A percentile compares a stretch with the other conserved stretches of the same genome.
These are phyloP conservation scores for Ophiocordyceps camponoti-leonardi DNA, from an alignment of 2,329 filamentous ascomycete species.

Conservation along the genomic window DNA sequence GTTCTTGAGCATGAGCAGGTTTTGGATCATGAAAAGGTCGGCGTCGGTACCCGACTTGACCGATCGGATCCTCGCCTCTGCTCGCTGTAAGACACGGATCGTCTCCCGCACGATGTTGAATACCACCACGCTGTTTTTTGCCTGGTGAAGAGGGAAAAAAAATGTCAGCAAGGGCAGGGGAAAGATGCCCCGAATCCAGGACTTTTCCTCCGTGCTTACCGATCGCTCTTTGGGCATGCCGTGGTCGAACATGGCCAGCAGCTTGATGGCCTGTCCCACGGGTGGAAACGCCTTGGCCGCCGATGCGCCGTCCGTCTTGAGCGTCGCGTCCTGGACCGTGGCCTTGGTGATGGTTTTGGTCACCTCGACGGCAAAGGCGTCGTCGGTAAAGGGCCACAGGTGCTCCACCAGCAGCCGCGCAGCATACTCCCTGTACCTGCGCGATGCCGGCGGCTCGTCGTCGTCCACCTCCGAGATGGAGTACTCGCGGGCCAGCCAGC, in stretches of 20 bases:
- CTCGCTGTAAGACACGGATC: slow-evolving; percentile 64
- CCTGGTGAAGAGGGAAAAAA: slow-evolving; percentile 3
- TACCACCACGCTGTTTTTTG: slow-evolving; percentile 35
- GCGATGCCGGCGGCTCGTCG: slow-evolving; percentile 33
- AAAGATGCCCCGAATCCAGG: not conserved
- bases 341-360: slow-evolving; percentile 35
- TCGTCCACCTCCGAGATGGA: slow-evolving; percentile 38
- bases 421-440: slow-evolving; percentile 34
- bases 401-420: slow-evolving; percentile 38
- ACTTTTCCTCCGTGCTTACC: slow-evolving; percentile 22
- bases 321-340: slow-evolving; percentile 24
- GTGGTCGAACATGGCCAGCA: slow-evolving; percentile 45
- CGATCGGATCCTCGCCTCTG: slow-evolving; percentile 52
- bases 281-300: slow-evolving; percentile 41
- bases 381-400: slow-evolving; percentile 39
- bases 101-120: slow-evolving; percentile 75
- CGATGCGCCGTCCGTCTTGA: slow-evolving; percentile 31
- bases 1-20: slow-evolving; percentile 87
- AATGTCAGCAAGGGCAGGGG: not conserved
- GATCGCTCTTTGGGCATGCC: slow-evolving; percentile 47
- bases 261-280: slow-evolving; percentile 38
- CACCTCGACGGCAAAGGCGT: slow-evolving; percentile 36
- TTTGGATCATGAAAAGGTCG: slow-evolving; percentile 86
- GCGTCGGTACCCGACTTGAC: slow-evolving; percentile 48
- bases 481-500: slow-evolving; percentile 42